Evolutionary conservation across 2,329 filamentous ascomycete genomes (phyloP).

Genomic region (Fusarium stilboides): DNA sequence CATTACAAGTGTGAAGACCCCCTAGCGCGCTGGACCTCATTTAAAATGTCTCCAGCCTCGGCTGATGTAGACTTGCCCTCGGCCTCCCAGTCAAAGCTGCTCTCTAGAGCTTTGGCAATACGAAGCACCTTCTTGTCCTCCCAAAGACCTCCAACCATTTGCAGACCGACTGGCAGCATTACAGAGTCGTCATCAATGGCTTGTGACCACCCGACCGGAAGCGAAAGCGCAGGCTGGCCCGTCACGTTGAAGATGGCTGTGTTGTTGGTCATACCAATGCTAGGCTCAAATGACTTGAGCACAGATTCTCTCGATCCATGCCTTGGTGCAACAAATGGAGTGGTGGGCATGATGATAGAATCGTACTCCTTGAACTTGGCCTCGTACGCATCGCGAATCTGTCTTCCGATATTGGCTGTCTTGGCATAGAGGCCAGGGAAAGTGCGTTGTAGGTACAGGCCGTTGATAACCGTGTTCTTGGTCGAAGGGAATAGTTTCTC

Average conservation of each 20-base stretch:
- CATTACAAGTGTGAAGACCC: constrained; percentile 16
- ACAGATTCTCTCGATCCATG: constrained; percentile 59
- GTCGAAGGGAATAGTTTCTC: constrained; percentile 67
- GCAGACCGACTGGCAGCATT: constrained; percentile 66
- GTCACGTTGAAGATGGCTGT: constrained; percentile 71
- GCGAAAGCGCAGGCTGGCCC: constrained; percentile 68
- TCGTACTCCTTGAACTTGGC: constrained; percentile 58
- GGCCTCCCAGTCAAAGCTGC: constrained; percentile 59
- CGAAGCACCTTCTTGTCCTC: constrained; percentile 63
- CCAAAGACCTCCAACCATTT: constrained; percentile 68
- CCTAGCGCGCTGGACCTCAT: background rate
- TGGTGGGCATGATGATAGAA: constrained; percentile 64
- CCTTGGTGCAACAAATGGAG: constrained; percentile 63
- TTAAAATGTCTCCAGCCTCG: constrained; percentile 7
- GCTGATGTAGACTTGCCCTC: background rate
- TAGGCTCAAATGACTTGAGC: constrained; percentile 63
- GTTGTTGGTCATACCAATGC: constrained; percentile 69
- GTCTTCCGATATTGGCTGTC: constrained; percentile 63
- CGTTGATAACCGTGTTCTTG: constrained; percentile 69
- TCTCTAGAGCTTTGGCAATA: constrained; percentile 64
- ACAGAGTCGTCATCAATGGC: constrained; percentile 54
- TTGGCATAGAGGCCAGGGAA: constrained; percentile 64
- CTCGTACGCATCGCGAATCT: constrained; percentile 64
- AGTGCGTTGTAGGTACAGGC: constrained; percentile 61
- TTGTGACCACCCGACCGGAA: constrained; percentile 65